Evolutionary conservation across 1,284 basidiomycete genomes (phyloP).

Genomic region (Peniophora sp.): DNA sequence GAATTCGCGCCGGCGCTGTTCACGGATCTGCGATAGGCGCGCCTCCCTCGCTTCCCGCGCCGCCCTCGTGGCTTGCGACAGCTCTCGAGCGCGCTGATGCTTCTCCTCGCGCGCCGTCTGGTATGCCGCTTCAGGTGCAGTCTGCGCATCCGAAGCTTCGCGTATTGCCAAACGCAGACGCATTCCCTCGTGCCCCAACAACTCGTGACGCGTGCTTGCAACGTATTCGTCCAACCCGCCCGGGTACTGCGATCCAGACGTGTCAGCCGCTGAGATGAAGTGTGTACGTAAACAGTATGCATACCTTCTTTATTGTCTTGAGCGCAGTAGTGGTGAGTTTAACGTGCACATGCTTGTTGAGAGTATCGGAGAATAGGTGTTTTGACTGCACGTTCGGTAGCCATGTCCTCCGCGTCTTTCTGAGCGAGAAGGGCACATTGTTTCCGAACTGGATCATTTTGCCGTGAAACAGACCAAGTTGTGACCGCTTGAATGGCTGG

Average conservation of each 20-base stretch:
- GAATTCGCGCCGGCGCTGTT: no score
- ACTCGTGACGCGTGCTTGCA: conserved; percentile 51
- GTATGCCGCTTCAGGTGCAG: no score
- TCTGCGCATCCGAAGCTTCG: no score
- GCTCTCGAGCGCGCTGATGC: no score
- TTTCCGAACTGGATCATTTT: conserved; percentile 78
- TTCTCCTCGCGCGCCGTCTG: no score
- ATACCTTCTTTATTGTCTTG: conserved; percentile 73
- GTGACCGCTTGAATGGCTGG: conserved; percentile 68
- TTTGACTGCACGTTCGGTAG: conserved; percentile 80
- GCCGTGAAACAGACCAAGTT: conserved; percentile 74
- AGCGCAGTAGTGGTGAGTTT: conserved; percentile 71
- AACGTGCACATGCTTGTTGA: conserved; percentile 50
- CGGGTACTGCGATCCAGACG: conserved; percentile 30
- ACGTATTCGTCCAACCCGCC: conserved; percentile 80
- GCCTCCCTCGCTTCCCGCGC: no score
- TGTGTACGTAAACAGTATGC: background rate
- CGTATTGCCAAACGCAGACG: conserved; percentile 52
- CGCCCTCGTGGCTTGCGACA: no score
- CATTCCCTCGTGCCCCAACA: conserved; percentile 72
- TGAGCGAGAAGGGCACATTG: conserved; percentile 85
- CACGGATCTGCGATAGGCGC: no score
- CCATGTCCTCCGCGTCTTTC: conserved; percentile 89
- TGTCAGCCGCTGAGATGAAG: background rate
- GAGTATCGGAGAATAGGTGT: conserved; percentile 56